Evolutionary conservation across 225 moss, liverwort and hornwort species (phyloP).

Genomic region (Polytrichum commune): DNA sequence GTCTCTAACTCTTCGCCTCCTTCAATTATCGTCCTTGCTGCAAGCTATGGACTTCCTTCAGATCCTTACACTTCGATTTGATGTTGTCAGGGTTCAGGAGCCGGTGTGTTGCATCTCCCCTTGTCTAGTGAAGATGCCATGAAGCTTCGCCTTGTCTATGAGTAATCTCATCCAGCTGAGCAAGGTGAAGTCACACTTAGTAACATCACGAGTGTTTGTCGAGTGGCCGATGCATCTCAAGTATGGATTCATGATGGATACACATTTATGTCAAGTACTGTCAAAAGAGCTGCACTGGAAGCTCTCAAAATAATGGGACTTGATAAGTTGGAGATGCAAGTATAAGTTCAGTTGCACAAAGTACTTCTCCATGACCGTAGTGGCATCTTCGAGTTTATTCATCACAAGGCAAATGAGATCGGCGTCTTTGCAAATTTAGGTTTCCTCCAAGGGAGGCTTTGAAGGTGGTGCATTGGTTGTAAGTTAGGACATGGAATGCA

Average conservation of each 20-base stretch:
- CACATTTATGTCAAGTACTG: neutral
- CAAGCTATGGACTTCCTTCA: no score
- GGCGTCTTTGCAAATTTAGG: constrained; percentile 20
- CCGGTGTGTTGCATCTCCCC: constrained; percentile 22
- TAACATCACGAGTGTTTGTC: constrained; percentile 2
- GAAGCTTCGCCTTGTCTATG: constrained; percentile 11
- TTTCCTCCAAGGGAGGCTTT: neutral
- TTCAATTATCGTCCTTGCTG: no score
- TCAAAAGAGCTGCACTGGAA: constrained; percentile 1
- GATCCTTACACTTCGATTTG: no score
- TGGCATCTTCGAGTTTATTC: constrained; percentile 12
- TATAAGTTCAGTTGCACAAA: constrained; percentile 13
- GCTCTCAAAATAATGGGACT: constrained; percentile 2
- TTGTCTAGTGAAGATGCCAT: constrained; percentile 9
- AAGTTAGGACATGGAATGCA: neutral
- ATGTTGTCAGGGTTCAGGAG: no score
- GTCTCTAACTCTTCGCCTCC: no score
- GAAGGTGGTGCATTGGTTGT: constrained; percentile 13
- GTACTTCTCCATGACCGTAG: constrained; percentile 1
- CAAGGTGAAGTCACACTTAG: neutral
- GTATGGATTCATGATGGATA: neutral
- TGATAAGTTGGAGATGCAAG: neutral
- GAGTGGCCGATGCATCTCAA: constrained; percentile 13
- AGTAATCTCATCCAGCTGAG: constrained; percentile 7
- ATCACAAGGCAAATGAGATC: constrained; percentile 14